phyloP scores from a whole-genome alignment of 352 stramenopile genomes.

The Globisporangium nodosum region DNA sequence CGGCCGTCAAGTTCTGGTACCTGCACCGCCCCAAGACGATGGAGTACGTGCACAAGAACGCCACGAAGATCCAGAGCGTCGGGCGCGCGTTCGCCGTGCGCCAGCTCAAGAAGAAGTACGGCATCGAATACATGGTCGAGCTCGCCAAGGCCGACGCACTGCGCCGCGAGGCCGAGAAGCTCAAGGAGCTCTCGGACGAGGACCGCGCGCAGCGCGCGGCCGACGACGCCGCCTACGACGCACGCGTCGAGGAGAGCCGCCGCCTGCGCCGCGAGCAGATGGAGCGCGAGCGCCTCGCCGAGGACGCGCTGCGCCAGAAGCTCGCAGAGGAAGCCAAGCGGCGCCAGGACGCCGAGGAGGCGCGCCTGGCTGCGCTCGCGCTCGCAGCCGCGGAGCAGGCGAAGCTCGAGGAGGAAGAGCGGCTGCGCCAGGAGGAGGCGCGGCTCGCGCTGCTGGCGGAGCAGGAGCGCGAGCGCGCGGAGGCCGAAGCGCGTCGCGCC shows the following conservation, averaged over 20 bases:
- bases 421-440: conserved; percentile 9
- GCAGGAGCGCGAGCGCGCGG: conserved; percentile 7
- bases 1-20: conserved; percentile 88
- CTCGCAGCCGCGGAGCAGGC: conserved; percentile 8
- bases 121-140: conserved; percentile 76
- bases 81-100: conserved; percentile 75
- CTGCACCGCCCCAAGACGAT: conserved; percentile 86
- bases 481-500: neutral
- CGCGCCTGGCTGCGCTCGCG: conserved; percentile 6
- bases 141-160: conserved; percentile 60
- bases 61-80: conserved; percentile 80
- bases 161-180: conserved; percentile 51
- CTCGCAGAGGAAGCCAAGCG: conserved; percentile 28
- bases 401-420: conserved; percentile 10
- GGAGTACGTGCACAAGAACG: conserved; percentile 87
- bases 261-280: conserved; percentile 75
- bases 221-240: conserved; percentile 65
- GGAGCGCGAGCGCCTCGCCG: conserved; percentile 46
- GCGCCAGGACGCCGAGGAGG: conserved; percentile 16
- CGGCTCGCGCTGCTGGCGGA: conserved; percentile 2
- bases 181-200: conserved; percentile 58
- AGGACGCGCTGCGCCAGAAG: conserved; percentile 49
- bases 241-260: conserved; percentile 72
- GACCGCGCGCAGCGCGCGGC: conserved; percentile 45
- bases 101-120: conserved; percentile 65